Evolutionary conservation across 2,329 filamentous ascomycete species (phyloP).

Genomic region (Thielaviopsis ethacetica): DNA sequence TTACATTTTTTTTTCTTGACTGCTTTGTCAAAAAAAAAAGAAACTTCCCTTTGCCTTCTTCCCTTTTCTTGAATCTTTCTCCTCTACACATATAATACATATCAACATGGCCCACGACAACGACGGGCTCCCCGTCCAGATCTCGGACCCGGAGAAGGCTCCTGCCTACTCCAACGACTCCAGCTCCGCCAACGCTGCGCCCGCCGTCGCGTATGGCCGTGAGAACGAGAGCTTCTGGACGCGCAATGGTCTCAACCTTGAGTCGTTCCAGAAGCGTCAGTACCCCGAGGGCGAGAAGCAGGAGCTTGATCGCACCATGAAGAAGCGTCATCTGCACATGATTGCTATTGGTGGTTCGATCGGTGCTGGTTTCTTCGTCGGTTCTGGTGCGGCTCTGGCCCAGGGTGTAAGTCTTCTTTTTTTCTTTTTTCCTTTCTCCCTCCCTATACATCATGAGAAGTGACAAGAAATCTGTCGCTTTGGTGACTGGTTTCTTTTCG

Average conservation of each 20-base stretch:
- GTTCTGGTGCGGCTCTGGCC: conserved; percentile 36
- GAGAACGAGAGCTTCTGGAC: conserved; percentile 21
- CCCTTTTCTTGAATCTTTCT: background rate
- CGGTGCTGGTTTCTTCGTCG: conserved; percentile 47
- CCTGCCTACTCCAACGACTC: conserved; percentile 1
- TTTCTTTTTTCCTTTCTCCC: background rate
- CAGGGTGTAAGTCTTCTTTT: conserved; percentile 27
- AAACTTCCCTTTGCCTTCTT: background rate
- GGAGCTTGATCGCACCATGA: conserved; percentile 31
- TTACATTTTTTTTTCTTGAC: background rate
- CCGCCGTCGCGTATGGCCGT: background rate
- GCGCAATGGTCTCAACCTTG: conserved; percentile 22
- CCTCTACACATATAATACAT: background rate
- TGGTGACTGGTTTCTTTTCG: background rate
- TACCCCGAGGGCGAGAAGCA: conserved; percentile 19
- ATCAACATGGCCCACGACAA: conserved; percentile 7
- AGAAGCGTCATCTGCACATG: conserved; percentile 43
- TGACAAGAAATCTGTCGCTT: background rate
- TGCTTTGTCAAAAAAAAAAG: background rate
- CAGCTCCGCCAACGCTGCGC: conserved; percentile 8
- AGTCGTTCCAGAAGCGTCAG: conserved; percentile 23
- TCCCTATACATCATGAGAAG: conserved; percentile 1
- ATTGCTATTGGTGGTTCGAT: conserved; percentile 46
- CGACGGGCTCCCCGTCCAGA: conserved; percentile 3
- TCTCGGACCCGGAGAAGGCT: conserved; percentile 11